phyloP scores from a whole-genome alignment of 306 rosid genomes.

The Cyamopsis tetragonoloba region DNA sequence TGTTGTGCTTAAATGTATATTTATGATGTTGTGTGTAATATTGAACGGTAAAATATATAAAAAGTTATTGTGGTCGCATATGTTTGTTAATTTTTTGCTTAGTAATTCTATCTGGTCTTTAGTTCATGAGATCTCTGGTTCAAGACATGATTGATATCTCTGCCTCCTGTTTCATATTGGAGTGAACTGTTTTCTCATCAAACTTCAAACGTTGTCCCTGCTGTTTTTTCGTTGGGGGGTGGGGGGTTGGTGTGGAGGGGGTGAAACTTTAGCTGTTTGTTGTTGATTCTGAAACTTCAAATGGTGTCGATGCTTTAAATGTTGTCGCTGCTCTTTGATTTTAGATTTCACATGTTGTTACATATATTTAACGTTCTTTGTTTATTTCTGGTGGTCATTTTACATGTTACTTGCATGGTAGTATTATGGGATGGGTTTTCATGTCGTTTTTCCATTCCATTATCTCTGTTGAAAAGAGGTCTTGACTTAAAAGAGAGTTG shows the following conservation, averaged over 20 bases:
- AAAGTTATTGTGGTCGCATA: background rate
- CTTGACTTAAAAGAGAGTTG: too few species aligned
- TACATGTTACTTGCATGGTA: too few species aligned
- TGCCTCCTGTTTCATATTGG: background rate
- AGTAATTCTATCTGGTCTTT: background rate
- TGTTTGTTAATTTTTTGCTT: background rate
- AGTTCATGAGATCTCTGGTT: background rate
- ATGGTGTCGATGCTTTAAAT: too few species aligned
- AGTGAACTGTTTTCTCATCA: background rate
- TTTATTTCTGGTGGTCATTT: background rate
- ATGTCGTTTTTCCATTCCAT: too few species aligned
- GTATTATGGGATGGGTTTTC: too few species aligned
- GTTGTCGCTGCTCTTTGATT: too few species aligned
- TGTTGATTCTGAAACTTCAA: background rate
- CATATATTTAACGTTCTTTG: background rate
- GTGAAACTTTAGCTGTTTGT: background rate
- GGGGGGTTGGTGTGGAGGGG: background rate
- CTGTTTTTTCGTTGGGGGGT: background rate
- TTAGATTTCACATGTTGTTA: background rate
- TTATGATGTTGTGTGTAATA: conserved; percentile 35
- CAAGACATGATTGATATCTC: too few species aligned
- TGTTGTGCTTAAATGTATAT: conserved; percentile 28
- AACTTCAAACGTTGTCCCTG: background rate
- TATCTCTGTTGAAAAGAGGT: too few species aligned
- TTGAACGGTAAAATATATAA: conserved; percentile 22